Evolutionary conservation across 164 flowering plant species (phyloP).

Genomic region (Magnolia officinalis): DNA sequence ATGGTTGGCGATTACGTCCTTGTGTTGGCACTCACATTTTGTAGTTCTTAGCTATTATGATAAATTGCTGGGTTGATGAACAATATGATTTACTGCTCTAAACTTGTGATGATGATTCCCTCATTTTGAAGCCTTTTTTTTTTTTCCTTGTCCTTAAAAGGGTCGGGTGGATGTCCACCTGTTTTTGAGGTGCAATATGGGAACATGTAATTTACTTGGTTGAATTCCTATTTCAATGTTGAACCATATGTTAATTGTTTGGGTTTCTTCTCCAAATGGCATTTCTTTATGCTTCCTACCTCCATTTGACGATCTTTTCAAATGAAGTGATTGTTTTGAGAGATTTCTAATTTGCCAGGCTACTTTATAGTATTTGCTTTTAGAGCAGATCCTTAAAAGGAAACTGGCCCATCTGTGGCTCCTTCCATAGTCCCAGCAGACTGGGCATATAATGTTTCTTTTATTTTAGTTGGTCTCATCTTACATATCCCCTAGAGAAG

Average conservation of each 20-base stretch:
- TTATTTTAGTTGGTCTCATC: no score
- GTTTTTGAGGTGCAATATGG: background rate
- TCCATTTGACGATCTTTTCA: background rate
- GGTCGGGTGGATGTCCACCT: background rate
- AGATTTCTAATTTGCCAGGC: background rate
- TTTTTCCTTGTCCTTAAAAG: background rate
- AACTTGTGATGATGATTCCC: background rate
- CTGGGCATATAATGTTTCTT: no score
- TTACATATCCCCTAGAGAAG: no score
- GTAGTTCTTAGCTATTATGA: no score
- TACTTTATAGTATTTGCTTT: no score
- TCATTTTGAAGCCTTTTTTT: background rate
- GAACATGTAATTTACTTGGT: no score
- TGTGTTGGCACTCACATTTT: no score
- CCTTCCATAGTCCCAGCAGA: no score
- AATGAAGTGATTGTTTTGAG: background rate
- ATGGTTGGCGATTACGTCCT: no score
- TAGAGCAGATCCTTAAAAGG: no score
- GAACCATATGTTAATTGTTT: background rate
- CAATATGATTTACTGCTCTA: background rate
- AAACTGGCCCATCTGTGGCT: no score
- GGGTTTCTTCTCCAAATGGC: background rate
- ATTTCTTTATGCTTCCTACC: background rate
- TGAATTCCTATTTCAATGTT: background rate
- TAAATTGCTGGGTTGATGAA: no score